These are phyloP conservation scores for Metschnikowia proteae DNA, from an alignment of 805 yeast genomes.

Conservation along the genomic window DNA sequence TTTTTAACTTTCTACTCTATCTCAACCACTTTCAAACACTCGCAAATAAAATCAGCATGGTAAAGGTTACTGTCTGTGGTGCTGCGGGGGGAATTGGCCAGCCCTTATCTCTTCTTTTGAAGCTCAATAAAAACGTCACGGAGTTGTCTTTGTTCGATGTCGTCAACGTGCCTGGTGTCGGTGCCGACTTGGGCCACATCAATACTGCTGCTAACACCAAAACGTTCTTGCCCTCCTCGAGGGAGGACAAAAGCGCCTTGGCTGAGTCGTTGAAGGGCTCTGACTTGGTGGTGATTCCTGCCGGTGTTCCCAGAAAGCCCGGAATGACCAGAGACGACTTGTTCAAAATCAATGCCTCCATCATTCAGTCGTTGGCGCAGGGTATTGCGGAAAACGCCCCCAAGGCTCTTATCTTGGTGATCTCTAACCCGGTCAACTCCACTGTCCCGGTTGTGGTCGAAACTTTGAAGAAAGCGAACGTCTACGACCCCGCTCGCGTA, in stretches of 20 bases:
- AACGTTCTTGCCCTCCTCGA: conserved; percentile 57
- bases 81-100: conserved; percentile 97
- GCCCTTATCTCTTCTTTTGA: conserved; percentile 78
- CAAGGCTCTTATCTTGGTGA: conserved; percentile 71
- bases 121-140: conserved; percentile 58
- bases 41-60: conserved; percentile 24
- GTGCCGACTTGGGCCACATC: conserved; percentile 83
- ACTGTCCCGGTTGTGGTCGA: conserved; percentile 88
- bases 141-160: conserved; percentile 81
- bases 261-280: conserved; percentile 43
- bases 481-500: conserved; percentile 65
- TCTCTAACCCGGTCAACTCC: conserved; percentile 92
- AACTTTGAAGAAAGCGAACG: conserved; percentile 63
- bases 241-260: conserved; percentile 45
- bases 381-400: conserved; percentile 74
- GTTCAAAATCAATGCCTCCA: conserved; percentile 79
- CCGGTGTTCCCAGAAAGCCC: conserved; percentile 91
- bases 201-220: conserved; percentile 60
- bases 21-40: too few species aligned
- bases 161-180: conserved; percentile 80
- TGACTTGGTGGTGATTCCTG: conserved; percentile 61
- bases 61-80: conserved; percentile 80
- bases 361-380: conserved; percentile 67
- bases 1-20: background rate
- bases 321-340: conserved; percentile 93